These are phyloP conservation scores for Physaria fendleri DNA, from an alignment of 345 rosid species.

Conservation along the genomic window DNA sequence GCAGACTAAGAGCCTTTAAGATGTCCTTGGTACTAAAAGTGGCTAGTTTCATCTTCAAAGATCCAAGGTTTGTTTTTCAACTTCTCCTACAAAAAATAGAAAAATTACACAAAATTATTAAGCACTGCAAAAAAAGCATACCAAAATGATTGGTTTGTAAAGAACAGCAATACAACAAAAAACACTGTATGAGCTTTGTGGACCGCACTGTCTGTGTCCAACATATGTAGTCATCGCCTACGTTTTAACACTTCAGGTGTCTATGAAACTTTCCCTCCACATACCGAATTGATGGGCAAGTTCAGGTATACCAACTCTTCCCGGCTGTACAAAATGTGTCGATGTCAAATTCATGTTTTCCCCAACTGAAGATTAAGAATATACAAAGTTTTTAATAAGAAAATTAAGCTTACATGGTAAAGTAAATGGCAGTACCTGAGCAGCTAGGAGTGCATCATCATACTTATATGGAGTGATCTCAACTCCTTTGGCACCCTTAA, in stretches of 20 bases:
- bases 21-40: slow-evolving; percentile 80
- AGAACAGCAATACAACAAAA: not conserved
- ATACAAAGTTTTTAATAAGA: not conserved
- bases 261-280: slow-evolving; percentile 84
- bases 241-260: too few species aligned
- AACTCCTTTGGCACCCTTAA: slow-evolving; percentile 60
- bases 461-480: slow-evolving; percentile 46
- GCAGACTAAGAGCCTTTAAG: slow-evolving; percentile 97
- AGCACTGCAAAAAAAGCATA: too few species aligned
- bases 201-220: too few species aligned
- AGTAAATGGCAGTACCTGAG: slow-evolving; percentile 54
- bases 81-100: slow-evolving; percentile 50
- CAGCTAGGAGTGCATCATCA: slow-evolving; percentile 56
- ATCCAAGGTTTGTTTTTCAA: slow-evolving; percentile 92
- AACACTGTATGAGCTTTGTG: too few species aligned
- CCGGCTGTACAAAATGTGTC: slow-evolving; percentile 65
- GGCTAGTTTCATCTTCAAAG: slow-evolving; percentile 95
- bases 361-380: slow-evolving; percentile 2
- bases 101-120: not conserved
- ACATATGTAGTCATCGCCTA: too few species aligned
- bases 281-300: slow-evolving; percentile 68
- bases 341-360: slow-evolving; percentile 64
- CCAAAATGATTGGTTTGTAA: not conserved
- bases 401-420: not conserved
- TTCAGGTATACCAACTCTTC: slow-evolving; percentile 71